A percentile compares a stretch with the other conserved stretches of the same genome.
phyloP scores from a whole-genome alignment of 352 stramenopile genomes.

The Aphanomyces invadans region DNA sequence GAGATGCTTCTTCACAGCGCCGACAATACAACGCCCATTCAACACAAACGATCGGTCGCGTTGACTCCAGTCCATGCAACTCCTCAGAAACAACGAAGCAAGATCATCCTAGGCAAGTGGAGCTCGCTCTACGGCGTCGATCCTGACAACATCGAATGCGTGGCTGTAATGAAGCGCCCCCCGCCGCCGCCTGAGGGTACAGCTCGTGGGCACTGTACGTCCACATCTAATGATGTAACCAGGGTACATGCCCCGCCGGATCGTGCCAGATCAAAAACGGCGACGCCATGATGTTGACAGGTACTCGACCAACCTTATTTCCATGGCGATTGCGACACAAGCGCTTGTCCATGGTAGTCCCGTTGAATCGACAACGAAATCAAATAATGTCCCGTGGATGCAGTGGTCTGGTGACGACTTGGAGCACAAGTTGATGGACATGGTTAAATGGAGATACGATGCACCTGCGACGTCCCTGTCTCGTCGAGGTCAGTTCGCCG shows the following conservation, averaged over 20 bases:
- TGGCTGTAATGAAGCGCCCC: constrained; percentile 11
- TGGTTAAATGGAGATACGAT: constrained; percentile 7
- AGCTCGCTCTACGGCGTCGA: constrained; percentile 19
- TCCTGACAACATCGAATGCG: constrained; percentile 15
- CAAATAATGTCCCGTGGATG: background rate
- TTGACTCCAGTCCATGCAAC: background rate
- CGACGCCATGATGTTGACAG: background rate
- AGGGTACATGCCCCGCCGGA: constrained; percentile 17
- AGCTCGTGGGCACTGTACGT: background rate
- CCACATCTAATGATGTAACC: background rate
- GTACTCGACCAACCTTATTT: background rate
- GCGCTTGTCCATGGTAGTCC: too few relatives aligned
- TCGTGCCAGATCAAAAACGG: constrained; percentile 2
- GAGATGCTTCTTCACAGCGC: constrained; percentile 1
- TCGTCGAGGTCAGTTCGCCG: background rate
- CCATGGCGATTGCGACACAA: background rate
- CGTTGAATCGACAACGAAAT: too few relatives aligned
- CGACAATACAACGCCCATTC: background rate
- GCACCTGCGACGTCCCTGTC: background rate
- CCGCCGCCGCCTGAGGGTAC: constrained; percentile 10
- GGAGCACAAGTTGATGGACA: background rate
- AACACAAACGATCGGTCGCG: background rate
- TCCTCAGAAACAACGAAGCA: constrained; percentile 8
- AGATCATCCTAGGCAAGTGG: constrained; percentile 7
- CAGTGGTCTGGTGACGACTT: background rate